These are phyloP conservation scores for Jaenimonas drosophilae DNA, from an alignment of 208 protist genomes.

Conservation along the genomic window DNA sequence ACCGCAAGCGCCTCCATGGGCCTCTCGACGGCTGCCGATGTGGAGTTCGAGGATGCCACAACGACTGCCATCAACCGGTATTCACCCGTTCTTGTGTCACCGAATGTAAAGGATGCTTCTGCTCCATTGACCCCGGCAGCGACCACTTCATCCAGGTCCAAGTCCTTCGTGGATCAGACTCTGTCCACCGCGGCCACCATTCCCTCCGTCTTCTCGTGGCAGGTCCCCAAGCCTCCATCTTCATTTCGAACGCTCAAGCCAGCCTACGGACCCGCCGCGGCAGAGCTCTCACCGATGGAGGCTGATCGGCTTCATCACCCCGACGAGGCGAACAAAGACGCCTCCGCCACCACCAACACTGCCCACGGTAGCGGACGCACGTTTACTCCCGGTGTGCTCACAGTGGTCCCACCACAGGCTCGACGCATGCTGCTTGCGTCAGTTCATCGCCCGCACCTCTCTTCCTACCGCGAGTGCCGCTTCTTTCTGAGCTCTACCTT, in stretches of 20 bases:
- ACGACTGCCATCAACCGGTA: not conserved
- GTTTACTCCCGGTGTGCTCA: not conserved
- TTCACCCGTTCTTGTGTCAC: too few species aligned
- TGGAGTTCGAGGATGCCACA: too few species aligned
- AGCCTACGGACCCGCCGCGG: not conserved
- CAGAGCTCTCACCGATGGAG: too few species aligned
- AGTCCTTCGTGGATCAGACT: not conserved
- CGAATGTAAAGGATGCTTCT: too few species aligned
- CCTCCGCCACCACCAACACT: not conserved
- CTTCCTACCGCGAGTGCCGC: slow-evolving; percentile 51
- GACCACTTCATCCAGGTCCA: too few species aligned
- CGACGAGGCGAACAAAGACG: too few species aligned
- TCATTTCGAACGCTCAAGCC: not conserved
- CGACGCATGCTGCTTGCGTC: too few species aligned
- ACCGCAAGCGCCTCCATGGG: not conserved
- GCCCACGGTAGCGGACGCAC: not conserved
- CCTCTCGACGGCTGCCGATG: not conserved
- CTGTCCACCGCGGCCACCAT: not conserved
- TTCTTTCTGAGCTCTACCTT: slow-evolving; percentile 96
- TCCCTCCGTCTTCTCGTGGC: not conserved
- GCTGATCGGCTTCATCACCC: too few species aligned
- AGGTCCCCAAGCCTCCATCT: not conserved
- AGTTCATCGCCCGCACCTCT: slow-evolving; percentile 10
- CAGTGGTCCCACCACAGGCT: too few species aligned
- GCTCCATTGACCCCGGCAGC: too few species aligned